Base-by-base conservation (phyloP, 345 rosid genomes). In the Capsella bursapastoris region DNA sequence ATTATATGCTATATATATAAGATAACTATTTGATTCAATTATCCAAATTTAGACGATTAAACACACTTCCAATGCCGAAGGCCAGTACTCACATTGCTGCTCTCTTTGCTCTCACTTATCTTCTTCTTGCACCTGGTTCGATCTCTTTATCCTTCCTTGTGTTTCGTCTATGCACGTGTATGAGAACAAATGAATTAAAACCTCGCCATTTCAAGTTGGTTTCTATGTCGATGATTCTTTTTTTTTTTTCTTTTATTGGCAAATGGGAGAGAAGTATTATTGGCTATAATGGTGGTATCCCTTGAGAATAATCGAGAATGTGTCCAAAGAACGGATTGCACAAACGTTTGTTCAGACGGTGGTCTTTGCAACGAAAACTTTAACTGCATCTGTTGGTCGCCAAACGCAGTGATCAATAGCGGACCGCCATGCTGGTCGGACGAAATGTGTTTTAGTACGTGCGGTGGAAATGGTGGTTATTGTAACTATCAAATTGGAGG, bases 381-480 rank as follows among this genome's bases (percentile, higher is more conserved):
- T 31, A 66, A 66, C 1, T 66, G 70, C 29, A 47, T 66, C 16
- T 65, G 70, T 6, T 13, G 25, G 70, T 31, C n/a, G 29, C 16
- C 57, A 48, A 49, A 50, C 32, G 71, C 34, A 25, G 35, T 11
- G 13, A 66, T 66, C 11, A 16, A 66, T n/a, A 66, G 71, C 13
- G 71, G 71, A 11, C 71, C 49, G 3, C 72, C 72, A 3, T 67
- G 72, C n/a, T 38, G 50, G 37, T 51, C 50, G 60, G 72, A 67
- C 9, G 61, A 37, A 3, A 40, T 51, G 37, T 67, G 72, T 10
- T 12, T 37, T 13, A 27, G 37, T 4, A 25, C 37, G 1, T 52
- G 72, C 2, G 59, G 60, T 51, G 49, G 27, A 25, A 38, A 51
- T 7, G 48, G 59, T 16, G 60, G 59, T 51, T 66, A 12, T 8